phyloP scores from a whole-genome alignment of 176 grass and related monocot genomes.

The Chloris gayana region DNA sequence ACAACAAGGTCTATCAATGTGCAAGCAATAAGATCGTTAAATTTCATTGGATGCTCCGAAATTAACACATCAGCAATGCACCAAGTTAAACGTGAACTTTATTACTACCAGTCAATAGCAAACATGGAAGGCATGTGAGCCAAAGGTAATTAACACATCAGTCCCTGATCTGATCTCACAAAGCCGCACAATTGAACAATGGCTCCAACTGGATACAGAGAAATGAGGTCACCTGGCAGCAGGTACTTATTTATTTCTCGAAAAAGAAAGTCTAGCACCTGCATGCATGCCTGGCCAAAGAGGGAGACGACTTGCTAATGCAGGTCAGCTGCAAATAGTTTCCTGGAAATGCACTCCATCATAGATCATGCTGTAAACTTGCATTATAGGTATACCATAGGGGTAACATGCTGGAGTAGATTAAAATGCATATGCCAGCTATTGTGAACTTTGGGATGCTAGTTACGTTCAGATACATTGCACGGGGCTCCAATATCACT shows the following conservation, averaged over 20 bases:
- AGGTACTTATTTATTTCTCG: background rate
- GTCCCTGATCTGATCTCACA: background rate
- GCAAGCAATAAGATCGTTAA: no score
- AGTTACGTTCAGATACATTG: background rate
- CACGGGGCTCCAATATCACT: background rate
- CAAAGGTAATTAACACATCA: background rate
- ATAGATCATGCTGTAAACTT: background rate
- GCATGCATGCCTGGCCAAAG: background rate
- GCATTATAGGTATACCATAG: background rate
- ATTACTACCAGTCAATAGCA: no score
- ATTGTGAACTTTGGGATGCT: background rate
- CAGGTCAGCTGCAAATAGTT: background rate
- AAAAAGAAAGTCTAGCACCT: background rate
- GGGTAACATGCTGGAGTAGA: background rate
- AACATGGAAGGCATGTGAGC: no score
- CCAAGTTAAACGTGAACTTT: no score
- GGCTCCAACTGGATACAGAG: background rate
- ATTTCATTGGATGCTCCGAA: no score
- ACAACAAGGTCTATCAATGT: no score
- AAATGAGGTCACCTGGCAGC: background rate
- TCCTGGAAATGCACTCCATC: background rate
- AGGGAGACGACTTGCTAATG: background rate
- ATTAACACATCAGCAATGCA: no score
- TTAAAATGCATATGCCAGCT: background rate
- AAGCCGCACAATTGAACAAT: background rate